Evolutionary conservation across 768 basidiomycete genomes (phyloP), one percentile per base, ranked within the genome.

Genomic region (Leccinum boreale): DNA sequence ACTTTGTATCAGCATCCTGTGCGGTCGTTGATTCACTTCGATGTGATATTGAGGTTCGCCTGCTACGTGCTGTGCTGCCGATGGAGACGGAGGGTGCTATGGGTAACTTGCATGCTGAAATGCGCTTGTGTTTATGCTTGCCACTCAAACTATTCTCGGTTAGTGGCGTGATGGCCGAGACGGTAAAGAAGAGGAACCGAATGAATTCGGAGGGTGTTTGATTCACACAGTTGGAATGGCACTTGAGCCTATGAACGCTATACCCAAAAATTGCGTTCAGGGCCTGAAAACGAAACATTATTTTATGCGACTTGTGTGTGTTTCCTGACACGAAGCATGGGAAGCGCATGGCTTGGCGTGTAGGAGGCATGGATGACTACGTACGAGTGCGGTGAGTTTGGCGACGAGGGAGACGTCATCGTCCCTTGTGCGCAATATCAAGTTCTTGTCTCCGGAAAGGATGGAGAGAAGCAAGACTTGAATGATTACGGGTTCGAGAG

Each of bases 401-500:
- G 80, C 78, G 26, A 88, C 83, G 8, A 84, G 67, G 24, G 76
- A 65, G 31, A 90, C 71, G 58, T 91, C 90, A 55, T 89, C 85
- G 60, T 86, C 84, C 11, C 75, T 77, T 2, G 87, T 82, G 46
- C 85, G 79, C 17, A 92, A 73, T 55, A 92, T 77, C 28, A 91
- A 73, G 67, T 89, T 78, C 60, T 80, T 84, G 62, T 85, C 75
- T 1, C 82, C 82, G 3, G 87, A 78, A 35, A 87, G 73, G 49
- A 90, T 75, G 67, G 81, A 87, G 4, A 86, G 79, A 29, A 90
- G 79, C 15, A 90, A 72, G 21, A 85, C 83, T 67, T 86, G 86
- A 21, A 90, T 71, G 44, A 89, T 79, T 52, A 83, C 79, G 10
- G 81, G 77, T 53, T 90, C 87, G 3, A 89, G 56, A 8, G 85